These are phyloP conservation scores for Colletotrichum liaoningense DNA, from an alignment of 2,329 filamentous ascomycete genomes.

Conservation along the genomic window DNA sequence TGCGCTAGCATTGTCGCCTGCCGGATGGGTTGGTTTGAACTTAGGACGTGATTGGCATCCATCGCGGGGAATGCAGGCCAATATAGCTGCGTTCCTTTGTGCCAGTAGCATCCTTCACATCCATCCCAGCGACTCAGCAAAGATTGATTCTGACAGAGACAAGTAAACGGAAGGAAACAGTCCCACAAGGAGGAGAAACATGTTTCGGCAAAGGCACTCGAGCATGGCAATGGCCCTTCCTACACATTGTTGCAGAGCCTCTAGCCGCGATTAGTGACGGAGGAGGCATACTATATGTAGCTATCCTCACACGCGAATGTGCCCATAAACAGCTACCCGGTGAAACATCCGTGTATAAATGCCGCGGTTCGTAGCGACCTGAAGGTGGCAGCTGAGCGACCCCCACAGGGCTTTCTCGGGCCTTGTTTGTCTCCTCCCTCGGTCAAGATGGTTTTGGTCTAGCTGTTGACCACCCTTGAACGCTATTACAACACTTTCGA, in stretches of 20 bases:
- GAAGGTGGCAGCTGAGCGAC: background rate
- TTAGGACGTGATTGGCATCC: background rate
- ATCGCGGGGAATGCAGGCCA: background rate
- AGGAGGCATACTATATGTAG: background rate
- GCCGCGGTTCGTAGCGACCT: background rate
- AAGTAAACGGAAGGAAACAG: background rate
- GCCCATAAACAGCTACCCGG: background rate
- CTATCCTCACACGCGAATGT: background rate
- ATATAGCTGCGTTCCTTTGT: background rate
- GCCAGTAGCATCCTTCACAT: background rate
- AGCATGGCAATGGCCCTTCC: background rate
- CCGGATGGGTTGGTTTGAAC: background rate
- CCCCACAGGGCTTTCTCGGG: background rate
- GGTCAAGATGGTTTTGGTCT: background rate
- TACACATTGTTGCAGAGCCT: background rate
- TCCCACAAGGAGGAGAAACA: background rate
- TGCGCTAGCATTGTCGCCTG: background rate
- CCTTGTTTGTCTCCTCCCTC: background rate
- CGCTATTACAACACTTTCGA: background rate
- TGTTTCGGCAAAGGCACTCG: background rate
- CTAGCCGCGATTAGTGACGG: background rate
- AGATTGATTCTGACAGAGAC: background rate
- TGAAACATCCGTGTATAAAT: background rate
- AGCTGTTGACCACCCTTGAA: background rate
- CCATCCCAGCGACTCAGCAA: background rate